phyloP scores from a whole-genome alignment of 208 protist species.

The Leishmania tropica region DNA sequence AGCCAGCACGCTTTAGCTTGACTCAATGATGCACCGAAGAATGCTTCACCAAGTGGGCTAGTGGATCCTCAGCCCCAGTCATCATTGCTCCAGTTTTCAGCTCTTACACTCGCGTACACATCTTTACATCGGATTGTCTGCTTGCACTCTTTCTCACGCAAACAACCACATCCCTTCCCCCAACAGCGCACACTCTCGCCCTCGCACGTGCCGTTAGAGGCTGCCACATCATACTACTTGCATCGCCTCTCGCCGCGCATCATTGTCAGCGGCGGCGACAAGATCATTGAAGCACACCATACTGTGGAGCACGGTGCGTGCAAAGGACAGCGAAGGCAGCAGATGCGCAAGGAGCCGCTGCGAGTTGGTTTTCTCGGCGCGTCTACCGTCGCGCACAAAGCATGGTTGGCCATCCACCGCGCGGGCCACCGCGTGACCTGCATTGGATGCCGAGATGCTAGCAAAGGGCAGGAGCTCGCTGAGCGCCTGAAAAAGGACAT shows the following conservation, averaged over 20 bases:
- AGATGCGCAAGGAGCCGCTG: slow-evolving; percentile 30
- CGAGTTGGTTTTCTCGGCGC: slow-evolving; percentile 61
- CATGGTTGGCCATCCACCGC: slow-evolving; percentile 42
- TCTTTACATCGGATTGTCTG: neutral
- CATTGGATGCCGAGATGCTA: slow-evolving; percentile 50
- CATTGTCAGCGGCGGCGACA: neutral
- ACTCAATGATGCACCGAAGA: neutral
- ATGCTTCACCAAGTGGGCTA: neutral
- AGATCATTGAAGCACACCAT: neutral
- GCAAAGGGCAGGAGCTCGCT: slow-evolving; percentile 29
- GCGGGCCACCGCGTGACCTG: slow-evolving; percentile 46
- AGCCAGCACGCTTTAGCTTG: neutral
- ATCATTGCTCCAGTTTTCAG: neutral
- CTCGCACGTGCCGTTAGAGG: neutral
- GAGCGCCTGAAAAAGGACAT: slow-evolving; percentile 25
- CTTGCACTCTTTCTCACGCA: neutral
- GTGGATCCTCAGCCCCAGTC: neutral
- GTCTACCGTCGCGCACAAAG: slow-evolving; percentile 38
- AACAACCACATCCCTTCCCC: neutral
- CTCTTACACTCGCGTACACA: neutral
- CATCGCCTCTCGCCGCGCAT: neutral
- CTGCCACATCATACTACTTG: neutral
- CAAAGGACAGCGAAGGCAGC: neutral
- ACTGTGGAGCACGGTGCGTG: neutral
- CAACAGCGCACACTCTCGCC: neutral